phyloP scores from a whole-genome alignment of 176 grass and related monocot species.

The Oryza longistaminata region DNA sequence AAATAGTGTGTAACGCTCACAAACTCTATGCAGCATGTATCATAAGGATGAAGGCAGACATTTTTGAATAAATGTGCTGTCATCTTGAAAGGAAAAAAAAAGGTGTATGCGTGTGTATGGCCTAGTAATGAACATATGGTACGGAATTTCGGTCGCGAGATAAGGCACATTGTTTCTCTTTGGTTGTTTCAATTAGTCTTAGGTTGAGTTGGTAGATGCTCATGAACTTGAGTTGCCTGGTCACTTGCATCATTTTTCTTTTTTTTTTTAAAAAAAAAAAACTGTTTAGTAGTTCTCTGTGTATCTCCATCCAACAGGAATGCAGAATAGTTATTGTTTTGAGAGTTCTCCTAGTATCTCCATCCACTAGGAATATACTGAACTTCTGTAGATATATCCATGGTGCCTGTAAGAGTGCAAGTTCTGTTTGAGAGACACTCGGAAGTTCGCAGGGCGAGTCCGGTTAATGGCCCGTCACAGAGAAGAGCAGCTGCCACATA shows the following conservation, averaged over 20 bases:
- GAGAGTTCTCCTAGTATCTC: too few relatives aligned
- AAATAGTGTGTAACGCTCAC: conserved; percentile 34
- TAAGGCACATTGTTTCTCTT: not conserved
- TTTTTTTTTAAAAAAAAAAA: not conserved
- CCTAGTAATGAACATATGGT: not conserved
- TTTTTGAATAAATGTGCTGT: conserved; percentile 43
- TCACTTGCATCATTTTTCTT: not conserved
- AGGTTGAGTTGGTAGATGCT: not conserved
- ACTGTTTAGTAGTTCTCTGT: not conserved
- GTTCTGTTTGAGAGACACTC: too few relatives aligned
- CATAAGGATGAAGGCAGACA: conserved; percentile 17
- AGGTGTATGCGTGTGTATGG: not conserved
- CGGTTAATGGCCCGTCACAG: too few relatives aligned
- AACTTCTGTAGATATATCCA: too few relatives aligned
- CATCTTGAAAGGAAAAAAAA: not conserved
- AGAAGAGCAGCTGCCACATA: too few relatives aligned
- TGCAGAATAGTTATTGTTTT: too few relatives aligned
- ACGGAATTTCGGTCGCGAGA: not conserved
- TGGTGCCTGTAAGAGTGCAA: too few relatives aligned
- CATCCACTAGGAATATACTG: too few relatives aligned
- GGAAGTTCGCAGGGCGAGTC: too few relatives aligned
- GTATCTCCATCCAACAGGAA: not conserved
- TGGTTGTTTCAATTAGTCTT: not conserved
- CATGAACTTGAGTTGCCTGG: not conserved
- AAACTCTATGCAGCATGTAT: conserved; percentile 26